A percentile compares a stretch with the other conserved stretches of the same genome.
Evolutionary conservation across 164 flowering plant genomes (phyloP).

Genomic region (Nymphaea colorata): DNA sequence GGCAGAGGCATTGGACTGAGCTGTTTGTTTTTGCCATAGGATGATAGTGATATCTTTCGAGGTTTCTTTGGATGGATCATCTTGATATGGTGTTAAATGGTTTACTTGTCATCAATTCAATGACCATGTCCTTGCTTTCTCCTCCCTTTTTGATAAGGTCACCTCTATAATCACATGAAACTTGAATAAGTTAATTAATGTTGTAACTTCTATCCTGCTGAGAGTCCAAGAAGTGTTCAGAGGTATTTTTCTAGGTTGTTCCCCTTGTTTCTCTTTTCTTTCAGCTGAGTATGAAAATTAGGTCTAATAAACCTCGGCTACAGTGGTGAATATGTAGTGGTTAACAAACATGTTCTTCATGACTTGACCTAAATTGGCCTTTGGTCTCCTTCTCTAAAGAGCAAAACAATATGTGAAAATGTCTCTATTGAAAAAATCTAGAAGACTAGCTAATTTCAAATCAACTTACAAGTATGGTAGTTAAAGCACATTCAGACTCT

Average conservation of each 20-base stretch:
- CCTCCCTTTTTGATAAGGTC: not conserved
- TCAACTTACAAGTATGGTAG: conserved; percentile 54
- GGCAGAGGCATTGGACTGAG: too few species aligned
- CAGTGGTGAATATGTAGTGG: conserved; percentile 98
- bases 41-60: too few species aligned
- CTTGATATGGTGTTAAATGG: not conserved
- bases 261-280: too few species aligned
- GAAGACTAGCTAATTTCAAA: conserved; percentile 61
- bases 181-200: conserved; percentile 89
- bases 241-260: conserved; percentile 31
- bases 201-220: conserved; percentile 91
- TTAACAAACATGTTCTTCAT: conserved; percentile 94
- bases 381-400: conserved; percentile 86
- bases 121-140: not conserved
- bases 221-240: conserved; percentile 89
- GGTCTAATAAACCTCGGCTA: not conserved
- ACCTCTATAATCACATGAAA: conserved; percentile 48
- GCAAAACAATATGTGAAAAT: conserved; percentile 64
- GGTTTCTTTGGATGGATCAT: too few species aligned
- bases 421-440: conserved; percentile 76
- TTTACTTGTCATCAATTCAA: not conserved
- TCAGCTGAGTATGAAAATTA: too few species aligned
- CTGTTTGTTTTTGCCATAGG: too few species aligned
- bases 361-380: conserved; percentile 95
- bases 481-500: too few species aligned